phyloP scores from a whole-genome alignment of 2,329 filamentous ascomycete genomes.

The Stagonosporopsis vannaccii region DNA sequence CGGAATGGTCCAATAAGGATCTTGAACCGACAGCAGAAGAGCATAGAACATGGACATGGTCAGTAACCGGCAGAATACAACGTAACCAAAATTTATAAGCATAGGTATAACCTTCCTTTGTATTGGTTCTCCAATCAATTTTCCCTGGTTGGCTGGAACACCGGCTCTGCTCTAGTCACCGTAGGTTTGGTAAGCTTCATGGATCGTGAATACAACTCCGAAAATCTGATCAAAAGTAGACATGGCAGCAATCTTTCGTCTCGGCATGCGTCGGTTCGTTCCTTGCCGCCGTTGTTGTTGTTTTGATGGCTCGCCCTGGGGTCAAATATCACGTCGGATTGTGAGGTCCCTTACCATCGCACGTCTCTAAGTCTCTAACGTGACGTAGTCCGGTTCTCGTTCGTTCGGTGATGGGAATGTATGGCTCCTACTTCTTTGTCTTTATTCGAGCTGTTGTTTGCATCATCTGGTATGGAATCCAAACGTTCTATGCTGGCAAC shows the following conservation, averaged over 20 bases:
- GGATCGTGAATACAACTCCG: neutral
- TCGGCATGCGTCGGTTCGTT: slow-evolving; percentile 33
- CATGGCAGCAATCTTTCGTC: slow-evolving; percentile 35
- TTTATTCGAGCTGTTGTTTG: slow-evolving; percentile 48
- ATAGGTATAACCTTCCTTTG: slow-evolving; percentile 30
- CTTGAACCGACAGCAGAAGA: slow-evolving; percentile 32
- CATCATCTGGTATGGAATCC: slow-evolving; percentile 50
- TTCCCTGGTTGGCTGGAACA: slow-evolving; percentile 31
- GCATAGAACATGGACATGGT: slow-evolving; percentile 38
- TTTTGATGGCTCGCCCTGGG: slow-evolving; percentile 34
- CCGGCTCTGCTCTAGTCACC: slow-evolving; percentile 27
- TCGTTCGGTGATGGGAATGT: slow-evolving; percentile 41
- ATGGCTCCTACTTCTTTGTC: slow-evolving; percentile 52
- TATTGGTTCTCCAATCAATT: slow-evolving; percentile 35
- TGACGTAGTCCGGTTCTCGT: slow-evolving; percentile 21
- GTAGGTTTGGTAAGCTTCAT: slow-evolving; percentile 21
- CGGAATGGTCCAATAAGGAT: slow-evolving; percentile 37
- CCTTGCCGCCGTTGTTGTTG: slow-evolving; percentile 31
- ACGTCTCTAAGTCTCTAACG: neutral
- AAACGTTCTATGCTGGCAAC: slow-evolving; percentile 36
- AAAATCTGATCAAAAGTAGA: slow-evolving; percentile 18
- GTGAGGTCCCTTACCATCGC: neutral
- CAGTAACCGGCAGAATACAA: neutral
- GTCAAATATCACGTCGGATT: slow-evolving; percentile 35
- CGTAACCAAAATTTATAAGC: neutral